These are phyloP conservation scores for Agaricales sp. DNA, from an alignment of 1,284 basidiomycete species.

Conservation along the genomic window DNA sequence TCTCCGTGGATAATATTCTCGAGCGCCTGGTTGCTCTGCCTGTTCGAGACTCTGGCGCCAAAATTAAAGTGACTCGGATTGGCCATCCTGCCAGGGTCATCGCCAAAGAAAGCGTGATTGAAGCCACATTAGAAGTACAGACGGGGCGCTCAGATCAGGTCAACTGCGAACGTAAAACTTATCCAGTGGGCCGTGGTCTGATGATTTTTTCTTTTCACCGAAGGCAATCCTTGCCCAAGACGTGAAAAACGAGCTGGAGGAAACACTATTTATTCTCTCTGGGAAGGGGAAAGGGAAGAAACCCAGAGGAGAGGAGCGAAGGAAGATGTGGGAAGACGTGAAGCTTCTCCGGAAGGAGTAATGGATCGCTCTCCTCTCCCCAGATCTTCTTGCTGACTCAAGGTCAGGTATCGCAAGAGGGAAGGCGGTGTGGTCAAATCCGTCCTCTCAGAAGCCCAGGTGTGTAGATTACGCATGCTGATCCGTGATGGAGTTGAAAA, in stretches of 20 bases:
- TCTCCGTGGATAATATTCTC: conserved; percentile 87
- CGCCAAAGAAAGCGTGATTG: conserved; percentile 54
- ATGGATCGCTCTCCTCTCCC: conserved; percentile 6
- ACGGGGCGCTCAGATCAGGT: conserved; percentile 72
- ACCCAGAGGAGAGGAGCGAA: conserved; percentile 69
- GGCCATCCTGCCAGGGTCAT: conserved; percentile 93
- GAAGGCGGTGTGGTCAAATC: conserved; percentile 76
- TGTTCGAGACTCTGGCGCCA: conserved; percentile 27
- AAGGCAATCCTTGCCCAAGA: conserved; percentile 75
- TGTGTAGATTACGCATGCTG: conserved; percentile 14
- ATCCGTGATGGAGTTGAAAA: conserved; percentile 2
- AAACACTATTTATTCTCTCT: conserved; percentile 52
- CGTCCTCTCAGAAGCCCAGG: conserved; percentile 73
- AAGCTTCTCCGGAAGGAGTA: conserved; percentile 86
- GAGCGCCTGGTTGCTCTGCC: conserved; percentile 68
- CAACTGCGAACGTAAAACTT: conserved; percentile 6
- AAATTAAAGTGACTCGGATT: conserved; percentile 64
- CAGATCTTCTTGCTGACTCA: conserved; percentile 2
- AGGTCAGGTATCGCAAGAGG: conserved; percentile 69
- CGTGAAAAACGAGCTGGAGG: conserved; percentile 76
- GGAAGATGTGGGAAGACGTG: conserved; percentile 88
- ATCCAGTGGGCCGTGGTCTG: neutral
- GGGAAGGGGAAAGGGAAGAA: conserved; percentile 71
- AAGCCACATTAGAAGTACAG: conserved; percentile 83
- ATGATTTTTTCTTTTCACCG: conserved; percentile 2